These are phyloP conservation scores for Rhodotorula sp. DNA, from an alignment of 1,284 basidiomycete genomes.

Conservation along the genomic window DNA sequence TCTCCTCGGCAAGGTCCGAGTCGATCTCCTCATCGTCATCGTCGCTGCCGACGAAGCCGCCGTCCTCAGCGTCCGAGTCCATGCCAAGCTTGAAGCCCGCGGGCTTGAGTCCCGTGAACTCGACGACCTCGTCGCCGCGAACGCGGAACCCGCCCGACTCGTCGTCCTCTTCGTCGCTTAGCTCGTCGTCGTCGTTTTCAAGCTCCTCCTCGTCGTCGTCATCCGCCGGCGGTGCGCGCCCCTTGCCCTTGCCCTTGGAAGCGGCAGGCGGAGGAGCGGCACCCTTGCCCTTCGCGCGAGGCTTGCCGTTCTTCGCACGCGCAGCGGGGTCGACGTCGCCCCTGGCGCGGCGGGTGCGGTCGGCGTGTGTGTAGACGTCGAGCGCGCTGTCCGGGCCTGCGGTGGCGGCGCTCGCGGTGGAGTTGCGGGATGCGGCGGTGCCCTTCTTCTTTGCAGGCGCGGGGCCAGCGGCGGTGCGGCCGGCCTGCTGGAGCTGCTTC, in stretches of 20 bases:
- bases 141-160: conserved; percentile 27
- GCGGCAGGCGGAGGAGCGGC: not conserved
- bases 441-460: not conserved
- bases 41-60: conserved; percentile 25
- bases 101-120: conserved; percentile 38
- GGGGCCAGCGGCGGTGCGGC: not conserved
- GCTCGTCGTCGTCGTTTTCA: conserved; percentile 15
- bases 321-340: conserved; percentile 38
- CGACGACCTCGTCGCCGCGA: conserved; percentile 34
- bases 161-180: conserved; percentile 20
- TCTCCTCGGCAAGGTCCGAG: conserved; percentile 35
- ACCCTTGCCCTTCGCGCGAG: conserved; percentile 22
- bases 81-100: conserved; percentile 43
- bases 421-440: conserved; percentile 1
- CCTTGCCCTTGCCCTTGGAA: not conserved
- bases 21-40: conserved; percentile 46
- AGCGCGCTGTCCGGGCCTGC: conserved; percentile 10
- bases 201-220: conserved; percentile 22
- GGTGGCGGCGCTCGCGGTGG: not conserved
- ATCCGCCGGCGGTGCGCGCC: not conserved
- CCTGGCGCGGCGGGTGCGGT: conserved; percentile 14
- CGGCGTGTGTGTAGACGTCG: conserved; percentile 34
- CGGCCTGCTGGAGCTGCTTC: conserved; percentile 11
- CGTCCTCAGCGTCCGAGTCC: conserved; percentile 39
- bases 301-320: conserved; percentile 8